Base-by-base conservation (phyloP, 73 alveolate species). In the Uronychia binucleata region DNA sequence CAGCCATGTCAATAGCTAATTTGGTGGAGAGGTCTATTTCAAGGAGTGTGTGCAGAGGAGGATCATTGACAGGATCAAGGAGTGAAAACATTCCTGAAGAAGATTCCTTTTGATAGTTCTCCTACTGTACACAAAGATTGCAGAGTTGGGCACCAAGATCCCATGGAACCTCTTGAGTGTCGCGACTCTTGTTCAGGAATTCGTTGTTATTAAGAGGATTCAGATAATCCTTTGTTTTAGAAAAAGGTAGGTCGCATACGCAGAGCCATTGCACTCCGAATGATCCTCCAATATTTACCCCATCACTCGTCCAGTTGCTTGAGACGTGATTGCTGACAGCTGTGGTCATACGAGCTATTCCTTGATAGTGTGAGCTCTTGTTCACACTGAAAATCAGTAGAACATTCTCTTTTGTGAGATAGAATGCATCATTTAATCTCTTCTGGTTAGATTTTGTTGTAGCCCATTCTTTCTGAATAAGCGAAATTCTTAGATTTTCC, bases 261-360 rank as follows among this genome's bases (percentile, higher is more conserved):
- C 92, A 90, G 30, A 90, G 60, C 95, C 95, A 90, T 14, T 30
- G 79, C 0, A 90, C 95, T 1, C 90, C 81, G 35, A 90, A 90
- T 77, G 83, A 83, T 1, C 95, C 95, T 0, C 90, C 89, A 79
- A 90, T 80, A 80, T 74, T 84, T 60, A 90, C 83, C 60, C 81
- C 84, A 74, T 90, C 95, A 34, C 75, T 78, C 74, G 81, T 86
- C 95, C 95, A 90, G 67, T 77, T 26, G 58, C 79, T 74, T 81
- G 92, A 85, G 33, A 90, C 90, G 1, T 77, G 33, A 67, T 84
- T 91, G 59, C 90, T 82, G 33, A 86, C 74, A 74, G 26, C 77
- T 31, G 95, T 85, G 0, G 95, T 90, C 95, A 90, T 90, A 81
- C 85, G 85, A 11, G 93, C 95, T 83, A 85, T 81, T 19, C 95